A percentile compares a stretch with the other conserved stretches of the same genome.
phyloP scores from a whole-genome alignment of 1,139 yeast species.

The Geotrichum macrosporum region DNA sequence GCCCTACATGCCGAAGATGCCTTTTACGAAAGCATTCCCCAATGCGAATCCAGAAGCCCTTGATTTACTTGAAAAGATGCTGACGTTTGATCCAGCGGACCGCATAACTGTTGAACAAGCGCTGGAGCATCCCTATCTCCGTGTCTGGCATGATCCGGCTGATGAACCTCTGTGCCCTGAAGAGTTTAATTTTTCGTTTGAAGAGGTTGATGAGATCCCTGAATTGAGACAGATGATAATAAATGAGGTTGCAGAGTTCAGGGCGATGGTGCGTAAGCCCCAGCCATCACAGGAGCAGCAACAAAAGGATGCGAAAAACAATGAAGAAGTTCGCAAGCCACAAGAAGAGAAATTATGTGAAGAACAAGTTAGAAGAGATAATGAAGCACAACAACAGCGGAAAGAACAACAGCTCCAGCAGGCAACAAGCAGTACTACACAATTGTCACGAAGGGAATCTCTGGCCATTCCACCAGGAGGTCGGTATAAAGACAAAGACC shows the following conservation, averaged over 20 bases:
- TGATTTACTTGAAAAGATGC: slow-evolving; percentile 75
- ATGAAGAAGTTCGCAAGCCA: slow-evolving; percentile 25
- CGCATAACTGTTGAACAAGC: slow-evolving; percentile 90
- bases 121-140: slow-evolving; percentile 78
- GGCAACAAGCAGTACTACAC: slow-evolving; percentile 31
- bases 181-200: slow-evolving; percentile 86
- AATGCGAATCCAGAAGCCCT: slow-evolving; percentile 82
- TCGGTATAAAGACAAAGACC: slow-evolving; percentile 42
- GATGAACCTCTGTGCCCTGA: slow-evolving; percentile 87
- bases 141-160: slow-evolving; percentile 93
- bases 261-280: slow-evolving; percentile 75
- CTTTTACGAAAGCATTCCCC: slow-evolving; percentile 69
- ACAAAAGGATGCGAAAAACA: slow-evolving; percentile 26
- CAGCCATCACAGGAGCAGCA: slow-evolving; percentile 48
- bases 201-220: slow-evolving; percentile 75
- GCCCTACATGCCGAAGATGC: slow-evolving; percentile 77
- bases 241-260: slow-evolving; percentile 72
- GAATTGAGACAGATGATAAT: slow-evolving; percentile 72
- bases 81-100: slow-evolving; percentile 79
- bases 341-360: slow-evolving; percentile 20
- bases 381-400: slow-evolving; percentile 21
- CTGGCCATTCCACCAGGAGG: slow-evolving; percentile 34
- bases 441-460: slow-evolving; percentile 22
- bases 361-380: background rate
- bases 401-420: slow-evolving; percentile 27